A percentile compares a stretch with the other conserved stretches of the same genome.
Conservation (phyloP, 345 rosid species). For the Balakata baccata region DNA sequence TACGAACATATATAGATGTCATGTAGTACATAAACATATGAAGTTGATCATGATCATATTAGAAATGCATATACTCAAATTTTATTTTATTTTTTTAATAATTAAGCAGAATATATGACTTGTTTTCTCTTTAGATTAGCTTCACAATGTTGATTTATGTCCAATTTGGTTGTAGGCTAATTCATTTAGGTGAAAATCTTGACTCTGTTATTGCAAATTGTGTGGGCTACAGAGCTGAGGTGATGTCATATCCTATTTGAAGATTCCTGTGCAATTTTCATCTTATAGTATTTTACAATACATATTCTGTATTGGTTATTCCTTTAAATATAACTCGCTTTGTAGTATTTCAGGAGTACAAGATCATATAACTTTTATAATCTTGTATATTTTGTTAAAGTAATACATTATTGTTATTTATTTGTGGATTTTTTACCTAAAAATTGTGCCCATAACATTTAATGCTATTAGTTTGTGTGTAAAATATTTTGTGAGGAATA, state of each 20-base stretch:
- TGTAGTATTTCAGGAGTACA: too few species aligned
- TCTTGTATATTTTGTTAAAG: too few species aligned
- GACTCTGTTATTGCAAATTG: slow-evolving; percentile 93
- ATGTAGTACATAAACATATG: not conserved
- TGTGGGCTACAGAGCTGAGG: slow-evolving; percentile 89
- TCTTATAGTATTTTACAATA: not conserved
- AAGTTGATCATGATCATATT: not conserved
- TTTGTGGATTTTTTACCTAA: too few species aligned
- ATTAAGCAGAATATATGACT: not conserved
- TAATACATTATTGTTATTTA: too few species aligned
- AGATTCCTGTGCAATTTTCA: slow-evolving; percentile 9
- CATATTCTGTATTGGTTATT: too few species aligned
- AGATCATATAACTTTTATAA: too few species aligned
- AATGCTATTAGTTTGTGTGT: too few species aligned
- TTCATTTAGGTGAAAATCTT: slow-evolving; percentile 99
- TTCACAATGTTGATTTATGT: slow-evolving; percentile 6
- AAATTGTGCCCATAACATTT: too few species aligned
- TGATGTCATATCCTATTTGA: slow-evolving; percentile 35
- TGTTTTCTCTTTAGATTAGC: slow-evolving; percentile 8
- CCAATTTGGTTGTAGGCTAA: slow-evolving; percentile 59
- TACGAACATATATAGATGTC: not conserved
- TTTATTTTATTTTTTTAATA: too few species aligned
- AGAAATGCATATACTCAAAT: not conserved
- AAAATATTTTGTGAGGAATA: too few species aligned
- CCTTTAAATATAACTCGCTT: too few species aligned